Conservation (phyloP, 768 basidiomycete species). For the Pluteus cervinus region DNA sequence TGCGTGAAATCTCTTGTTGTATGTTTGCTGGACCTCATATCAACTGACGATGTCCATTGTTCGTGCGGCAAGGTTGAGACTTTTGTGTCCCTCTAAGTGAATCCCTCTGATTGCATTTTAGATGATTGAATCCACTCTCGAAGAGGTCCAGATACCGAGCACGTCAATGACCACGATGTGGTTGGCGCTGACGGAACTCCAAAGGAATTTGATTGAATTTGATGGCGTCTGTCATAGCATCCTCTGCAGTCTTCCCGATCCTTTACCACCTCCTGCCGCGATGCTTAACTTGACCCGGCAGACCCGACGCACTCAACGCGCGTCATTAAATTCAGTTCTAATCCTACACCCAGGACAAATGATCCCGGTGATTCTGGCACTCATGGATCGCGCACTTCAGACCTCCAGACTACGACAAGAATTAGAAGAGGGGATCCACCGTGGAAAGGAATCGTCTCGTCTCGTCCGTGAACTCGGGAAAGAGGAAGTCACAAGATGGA, state of each 20-base stretch:
- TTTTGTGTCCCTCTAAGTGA: conserved; percentile 1
- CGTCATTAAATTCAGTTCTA: conserved; percentile 12
- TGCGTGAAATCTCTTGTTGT: conserved; percentile 61
- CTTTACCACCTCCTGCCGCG: conserved; percentile 45
- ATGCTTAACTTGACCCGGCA: conserved; percentile 42
- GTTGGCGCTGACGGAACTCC: conserved; percentile 44
- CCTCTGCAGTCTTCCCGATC: no score
- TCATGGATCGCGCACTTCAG: conserved; percentile 47
- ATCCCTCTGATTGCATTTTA: conserved; percentile 14
- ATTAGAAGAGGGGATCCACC: conserved; percentile 51
- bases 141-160: conserved; percentile 47
- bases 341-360: conserved; percentile 51
- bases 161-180: conserved; percentile 60
- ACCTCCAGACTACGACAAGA: conserved; percentile 48
- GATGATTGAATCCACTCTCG: conserved; percentile 39
- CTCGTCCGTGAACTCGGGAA: conserved; percentile 46
- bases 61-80: conserved; percentile 24
- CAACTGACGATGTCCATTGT: conserved; percentile 35
- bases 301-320: conserved; percentile 24
- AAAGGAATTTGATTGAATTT: no score
- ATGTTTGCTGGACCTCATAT: conserved; percentile 52
- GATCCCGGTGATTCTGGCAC: conserved; percentile 54
- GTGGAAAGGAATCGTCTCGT: conserved; percentile 58
- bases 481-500: conserved; percentile 56
- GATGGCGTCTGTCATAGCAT: no score